A percentile compares a stretch with the other conserved stretches of the same genome.
phyloP scores from a whole-genome alignment of 73 alveolate genomes.

The Tetrahymena borealis region DNA sequence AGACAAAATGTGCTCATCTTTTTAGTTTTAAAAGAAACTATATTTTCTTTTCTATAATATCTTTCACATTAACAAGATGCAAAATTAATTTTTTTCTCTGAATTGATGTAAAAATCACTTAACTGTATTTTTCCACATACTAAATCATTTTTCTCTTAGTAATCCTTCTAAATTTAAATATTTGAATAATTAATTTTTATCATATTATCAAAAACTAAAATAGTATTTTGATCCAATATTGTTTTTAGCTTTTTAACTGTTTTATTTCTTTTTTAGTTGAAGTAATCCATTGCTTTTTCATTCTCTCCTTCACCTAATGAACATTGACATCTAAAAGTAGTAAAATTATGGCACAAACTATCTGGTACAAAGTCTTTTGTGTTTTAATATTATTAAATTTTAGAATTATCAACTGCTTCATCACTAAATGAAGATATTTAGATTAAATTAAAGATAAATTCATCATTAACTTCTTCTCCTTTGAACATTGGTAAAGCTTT shows the following conservation, averaged over 20 bases:
- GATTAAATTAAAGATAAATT: background rate
- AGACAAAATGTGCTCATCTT: too few species aligned
- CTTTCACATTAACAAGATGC: background rate
- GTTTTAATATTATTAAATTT: background rate
- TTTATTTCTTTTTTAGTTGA: background rate
- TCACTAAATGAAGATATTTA: background rate
- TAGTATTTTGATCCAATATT: background rate
- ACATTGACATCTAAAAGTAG: too few species aligned
- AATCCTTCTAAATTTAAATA: too few species aligned
- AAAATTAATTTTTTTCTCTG: background rate
- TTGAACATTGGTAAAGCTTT: background rate
- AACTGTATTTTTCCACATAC: background rate
- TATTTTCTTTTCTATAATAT: background rate
- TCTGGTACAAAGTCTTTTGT: background rate
- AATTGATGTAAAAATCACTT: background rate
- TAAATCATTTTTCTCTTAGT: background rate
- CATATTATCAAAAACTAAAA: background rate
- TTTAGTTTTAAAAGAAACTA: background rate
- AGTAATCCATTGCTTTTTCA: background rate
- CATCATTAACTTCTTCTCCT: background rate
- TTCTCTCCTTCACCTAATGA: background rate
- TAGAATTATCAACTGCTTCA: background rate
- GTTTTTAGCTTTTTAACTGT: background rate
- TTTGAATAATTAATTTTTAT: background rate
- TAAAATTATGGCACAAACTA: background rate